These are phyloP conservation scores for Cyclostephanos tholiformis DNA, from an alignment of 108 stramenopile genomes.

Conservation along the genomic window DNA sequence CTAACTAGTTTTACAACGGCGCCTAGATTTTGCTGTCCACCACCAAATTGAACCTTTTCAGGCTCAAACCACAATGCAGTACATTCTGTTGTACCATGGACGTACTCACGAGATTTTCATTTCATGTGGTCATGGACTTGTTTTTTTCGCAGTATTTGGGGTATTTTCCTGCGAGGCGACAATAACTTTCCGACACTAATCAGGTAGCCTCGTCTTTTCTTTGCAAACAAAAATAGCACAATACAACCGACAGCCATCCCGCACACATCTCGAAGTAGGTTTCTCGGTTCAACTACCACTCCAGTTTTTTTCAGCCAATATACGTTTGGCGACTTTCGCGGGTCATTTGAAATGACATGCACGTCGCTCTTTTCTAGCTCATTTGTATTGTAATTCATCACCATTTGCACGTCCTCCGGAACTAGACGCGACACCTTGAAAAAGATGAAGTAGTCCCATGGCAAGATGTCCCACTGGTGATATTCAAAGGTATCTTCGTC, in stretches of 20 bases:
- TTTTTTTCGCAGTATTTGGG: not conserved
- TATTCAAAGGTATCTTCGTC: slow-evolving; percentile 40
- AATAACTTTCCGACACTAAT: slow-evolving; percentile 1
- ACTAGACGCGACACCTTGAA: slow-evolving; percentile 57
- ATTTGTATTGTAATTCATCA: slow-evolving; percentile 28
- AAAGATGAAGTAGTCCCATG: slow-evolving; percentile 54
- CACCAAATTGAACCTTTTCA: too few species aligned
- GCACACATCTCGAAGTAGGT: not conserved
- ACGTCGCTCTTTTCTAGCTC: slow-evolving; percentile 28
- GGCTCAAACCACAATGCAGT: too few species aligned
- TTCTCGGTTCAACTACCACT: slow-evolving; percentile 19
- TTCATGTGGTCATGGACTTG: slow-evolving; percentile 9
- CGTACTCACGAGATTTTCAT: not conserved
- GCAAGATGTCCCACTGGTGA: slow-evolving; percentile 45
- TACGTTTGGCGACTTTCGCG: slow-evolving; percentile 31
- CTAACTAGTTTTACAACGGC: too few species aligned
- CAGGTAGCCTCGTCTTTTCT: not conserved
- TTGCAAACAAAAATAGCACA: not conserved
- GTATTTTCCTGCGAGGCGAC: not conserved
- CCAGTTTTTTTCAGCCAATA: slow-evolving; percentile 36
- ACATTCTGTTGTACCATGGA: not conserved
- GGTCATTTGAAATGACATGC: slow-evolving; percentile 31
- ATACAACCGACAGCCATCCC: not conserved
- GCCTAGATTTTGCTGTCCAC: too few species aligned
- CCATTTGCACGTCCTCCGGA: slow-evolving; percentile 37